Conservation (phyloP, 1,284 basidiomycete genomes). For the Ceratobasidium sp. region DNA sequence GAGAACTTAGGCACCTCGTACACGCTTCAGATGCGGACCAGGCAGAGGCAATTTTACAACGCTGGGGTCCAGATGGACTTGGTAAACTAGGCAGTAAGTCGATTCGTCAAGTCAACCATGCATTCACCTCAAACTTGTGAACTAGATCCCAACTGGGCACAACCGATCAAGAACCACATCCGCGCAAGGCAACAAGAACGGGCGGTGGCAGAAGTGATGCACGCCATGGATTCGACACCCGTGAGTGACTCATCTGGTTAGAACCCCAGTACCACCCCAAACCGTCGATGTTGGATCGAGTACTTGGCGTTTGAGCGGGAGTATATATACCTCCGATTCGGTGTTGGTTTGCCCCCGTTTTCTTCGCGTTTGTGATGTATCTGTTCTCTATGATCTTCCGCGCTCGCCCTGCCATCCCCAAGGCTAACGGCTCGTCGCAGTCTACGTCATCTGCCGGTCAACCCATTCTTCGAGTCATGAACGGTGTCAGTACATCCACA, state of each 20-base stretch:
- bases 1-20: constrained; percentile 76
- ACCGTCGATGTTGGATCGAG: neutral
- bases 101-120: constrained; percentile 36
- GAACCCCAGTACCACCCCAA: too few species aligned
- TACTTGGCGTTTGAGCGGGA: neutral
- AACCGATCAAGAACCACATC: constrained; percentile 86
- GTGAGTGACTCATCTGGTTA: constrained; percentile 30
- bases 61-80: constrained; percentile 91
- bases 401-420: constrained; percentile 50
- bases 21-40: constrained; percentile 95
- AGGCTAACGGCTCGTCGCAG: neutral
- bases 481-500: constrained; percentile 66
- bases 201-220: constrained; percentile 77
- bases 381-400: constrained; percentile 49
- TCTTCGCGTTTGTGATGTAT: neutral
- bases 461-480: constrained; percentile 78
- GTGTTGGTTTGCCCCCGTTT: neutral
- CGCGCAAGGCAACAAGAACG: constrained; percentile 76
- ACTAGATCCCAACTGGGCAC: constrained; percentile 87
- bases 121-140: too few species aligned
- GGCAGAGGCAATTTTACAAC: constrained; percentile 83
- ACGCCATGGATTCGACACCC: constrained; percentile 41
- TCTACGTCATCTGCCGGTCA: constrained; percentile 44
- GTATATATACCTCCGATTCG: too few species aligned
- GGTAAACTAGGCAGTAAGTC: constrained; percentile 86